Evolutionary conservation across 1,284 basidiomycete species (phyloP).

Genomic region (Heterobasidion irregulare): DNA sequence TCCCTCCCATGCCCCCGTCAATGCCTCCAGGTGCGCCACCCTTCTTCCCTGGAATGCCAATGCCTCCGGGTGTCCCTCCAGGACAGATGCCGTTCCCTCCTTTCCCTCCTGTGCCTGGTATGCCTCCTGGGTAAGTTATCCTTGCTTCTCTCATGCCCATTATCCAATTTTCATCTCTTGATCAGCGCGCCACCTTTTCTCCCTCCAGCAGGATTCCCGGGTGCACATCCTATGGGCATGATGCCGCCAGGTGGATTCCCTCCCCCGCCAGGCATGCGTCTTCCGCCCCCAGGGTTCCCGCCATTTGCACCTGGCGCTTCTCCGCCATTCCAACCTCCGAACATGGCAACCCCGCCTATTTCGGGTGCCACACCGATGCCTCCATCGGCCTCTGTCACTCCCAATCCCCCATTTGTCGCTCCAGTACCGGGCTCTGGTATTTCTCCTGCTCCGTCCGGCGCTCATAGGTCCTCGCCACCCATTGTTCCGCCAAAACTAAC

Average conservation of each 20-base stretch:
- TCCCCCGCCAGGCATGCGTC: conserved; percentile 18
- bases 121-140: conserved; percentile 34
- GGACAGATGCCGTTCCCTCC: conserved; percentile 20
- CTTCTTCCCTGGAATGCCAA: conserved; percentile 29
- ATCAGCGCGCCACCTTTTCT: conserved; percentile 27
- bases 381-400: conserved; percentile 11
- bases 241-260: neutral
- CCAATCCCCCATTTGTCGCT: neutral
- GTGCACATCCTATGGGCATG: conserved; percentile 10
- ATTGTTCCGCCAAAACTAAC: conserved; percentile 27
- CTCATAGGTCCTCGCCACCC: neutral
- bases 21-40: conserved; percentile 28
- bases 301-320: conserved; percentile 14
- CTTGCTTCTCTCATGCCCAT: neutral
- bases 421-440: conserved; percentile 5
- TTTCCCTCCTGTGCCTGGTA: conserved; percentile 24
- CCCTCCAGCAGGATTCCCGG: conserved; percentile 35
- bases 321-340: conserved; percentile 11
- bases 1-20: conserved; percentile 26
- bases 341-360: conserved; percentile 19
- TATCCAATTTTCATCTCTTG: conserved; percentile 6
- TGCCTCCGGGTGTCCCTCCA: conserved; percentile 30
- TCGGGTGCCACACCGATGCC: conserved; percentile 10
- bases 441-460: neutral
- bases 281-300: conserved; percentile 9